Conservation (phyloP, 129 eudicot species). For the Saposhnikovia divaricata region DNA sequence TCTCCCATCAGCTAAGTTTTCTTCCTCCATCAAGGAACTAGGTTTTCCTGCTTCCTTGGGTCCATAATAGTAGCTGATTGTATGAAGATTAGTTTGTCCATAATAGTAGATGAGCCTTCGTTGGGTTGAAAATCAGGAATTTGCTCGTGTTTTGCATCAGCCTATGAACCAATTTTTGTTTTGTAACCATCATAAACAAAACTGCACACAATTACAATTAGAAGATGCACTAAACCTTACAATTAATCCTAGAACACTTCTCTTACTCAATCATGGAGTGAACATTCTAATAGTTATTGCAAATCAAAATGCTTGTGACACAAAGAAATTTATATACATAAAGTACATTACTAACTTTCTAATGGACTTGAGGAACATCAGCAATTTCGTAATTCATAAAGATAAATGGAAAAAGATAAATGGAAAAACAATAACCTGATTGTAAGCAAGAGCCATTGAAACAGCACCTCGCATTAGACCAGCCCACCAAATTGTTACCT, state of each 20-base stretch:
- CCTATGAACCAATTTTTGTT: conserved; percentile 34
- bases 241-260: background rate
- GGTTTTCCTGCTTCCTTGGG: no score
- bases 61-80: no score
- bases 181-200: conserved; percentile 63
- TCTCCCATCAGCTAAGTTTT: no score
- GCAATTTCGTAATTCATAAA: background rate
- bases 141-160: conserved; percentile 30
- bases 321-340: background rate
- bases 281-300: background rate
- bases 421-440: conserved; percentile 45
- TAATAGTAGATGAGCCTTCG: conserved; percentile 26
- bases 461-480: conserved; percentile 99
- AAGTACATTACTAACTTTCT: background rate
- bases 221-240: background rate
- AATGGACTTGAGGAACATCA: background rate
- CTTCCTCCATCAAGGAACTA: no score
- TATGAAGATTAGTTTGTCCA: no score
- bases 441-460: conserved; percentile 97
- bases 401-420: background rate
- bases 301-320: background rate
- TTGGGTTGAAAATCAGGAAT: conserved; percentile 22
- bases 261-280: background rate
- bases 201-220: conserved; percentile 51
- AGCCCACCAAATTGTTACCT: conserved; percentile 97